phyloP scores from a whole-genome alignment of 2,329 filamentous ascomycete species.

The Ambrosiella xylebori region DNA sequence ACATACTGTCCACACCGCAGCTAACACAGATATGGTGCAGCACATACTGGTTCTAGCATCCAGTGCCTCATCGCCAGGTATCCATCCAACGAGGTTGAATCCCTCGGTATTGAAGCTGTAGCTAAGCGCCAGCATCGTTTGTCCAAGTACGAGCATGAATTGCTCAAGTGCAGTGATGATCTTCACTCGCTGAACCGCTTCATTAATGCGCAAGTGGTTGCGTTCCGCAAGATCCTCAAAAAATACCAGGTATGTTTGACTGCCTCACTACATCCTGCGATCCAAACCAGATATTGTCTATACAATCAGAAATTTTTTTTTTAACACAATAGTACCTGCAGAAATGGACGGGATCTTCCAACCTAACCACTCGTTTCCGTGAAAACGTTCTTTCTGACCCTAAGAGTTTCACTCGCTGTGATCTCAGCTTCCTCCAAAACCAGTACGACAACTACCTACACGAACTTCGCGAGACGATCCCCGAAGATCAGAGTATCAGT shows the following conservation, averaged over 20 bases:
- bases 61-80: slow-evolving; percentile 30
- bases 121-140: slow-evolving; percentile 33
- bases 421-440: slow-evolving; percentile 36
- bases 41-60: slow-evolving; percentile 17
- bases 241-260: slow-evolving; percentile 50
- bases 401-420: slow-evolving; percentile 53
- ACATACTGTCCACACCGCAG: not conserved
- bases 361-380: slow-evolving; percentile 47
- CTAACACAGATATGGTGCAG: not conserved
- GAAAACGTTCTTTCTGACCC: slow-evolving; percentile 46
- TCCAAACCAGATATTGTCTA: not conserved
- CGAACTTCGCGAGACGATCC: slow-evolving; percentile 29
- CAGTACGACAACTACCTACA: slow-evolving; percentile 34
- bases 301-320: too few relatives aligned
- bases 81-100: slow-evolving; percentile 17
- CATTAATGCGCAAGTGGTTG: slow-evolving; percentile 53
- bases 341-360: slow-evolving; percentile 66
- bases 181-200: slow-evolving; percentile 55
- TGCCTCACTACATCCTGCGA: not conserved
- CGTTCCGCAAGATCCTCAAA: slow-evolving; percentile 69
- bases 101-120: slow-evolving; percentile 1
- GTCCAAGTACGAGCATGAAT: slow-evolving; percentile 34
- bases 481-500: slow-evolving; percentile 20
- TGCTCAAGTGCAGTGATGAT: slow-evolving; percentile 49
- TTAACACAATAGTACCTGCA: slow-evolving; percentile 20